Evolutionary conservation across 139 green algal genomes (phyloP), one percentile per base, ranked within the genome.

Genomic region (Chlamydomonas asymmetrica): DNA sequence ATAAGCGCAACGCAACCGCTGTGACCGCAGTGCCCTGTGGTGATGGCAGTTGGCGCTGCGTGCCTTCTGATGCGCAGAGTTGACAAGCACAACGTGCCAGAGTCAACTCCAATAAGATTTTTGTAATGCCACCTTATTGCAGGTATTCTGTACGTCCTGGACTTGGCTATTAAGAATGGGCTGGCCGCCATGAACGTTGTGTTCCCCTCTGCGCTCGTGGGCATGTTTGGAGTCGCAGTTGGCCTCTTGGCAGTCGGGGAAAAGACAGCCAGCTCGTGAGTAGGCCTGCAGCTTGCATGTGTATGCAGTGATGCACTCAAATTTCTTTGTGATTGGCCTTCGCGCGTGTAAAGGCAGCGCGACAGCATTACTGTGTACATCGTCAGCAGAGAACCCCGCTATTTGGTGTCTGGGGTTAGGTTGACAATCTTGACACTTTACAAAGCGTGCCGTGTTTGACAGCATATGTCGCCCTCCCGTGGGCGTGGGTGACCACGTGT

Each of bases 171-270:
- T 71, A 91, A 91, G 68, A 66, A 54, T 29, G 83, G 63, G 16
- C 75, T 85, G n/a, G 27, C 73, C 16, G 31, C 68, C 0, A 69
- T 66, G 0, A 43, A 54, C 61, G 81, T 87, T 48, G 74, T 60
- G 37, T 87, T 87, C 68, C 81, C 81, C 35, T 71, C 66, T 22
- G 72, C 87, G 7, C 76, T 91, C 31, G 76, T 74, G 7, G 87
- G 85, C 73, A 93, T 93, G 88, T 89, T 89, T 72, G 80, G 68
- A 4, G 67, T 91, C 22, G 75, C 88, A 39, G 82, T 18, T 6
- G 38, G 80, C 40, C 74, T 90, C 32, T 78, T 79, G n/a, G 56
- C 60, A 0, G 56, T 91, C 31, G 81, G 81, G 16, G 80, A 88
- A 18, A 63, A 66, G 37, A 49, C 71, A 4, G 86, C 84, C 20